Evolutionary conservation across 164 flowering plant genomes (phyloP).

Genomic region (Nymphaea thermarum): DNA sequence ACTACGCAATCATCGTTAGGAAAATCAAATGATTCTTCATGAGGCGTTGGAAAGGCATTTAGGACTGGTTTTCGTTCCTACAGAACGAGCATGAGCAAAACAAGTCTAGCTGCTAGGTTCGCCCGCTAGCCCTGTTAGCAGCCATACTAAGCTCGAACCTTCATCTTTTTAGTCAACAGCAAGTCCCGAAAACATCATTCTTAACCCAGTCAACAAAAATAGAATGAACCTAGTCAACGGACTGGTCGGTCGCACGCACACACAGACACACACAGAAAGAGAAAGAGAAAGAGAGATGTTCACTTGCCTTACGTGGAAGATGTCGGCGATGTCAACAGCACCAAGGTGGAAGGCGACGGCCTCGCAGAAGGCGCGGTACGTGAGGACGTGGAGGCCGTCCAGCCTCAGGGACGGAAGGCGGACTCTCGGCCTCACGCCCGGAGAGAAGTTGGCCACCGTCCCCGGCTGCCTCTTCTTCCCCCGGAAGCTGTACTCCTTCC

Average conservation of each 20-base stretch:
- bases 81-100: too few relatives aligned
- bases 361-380: constrained; percentile 51
- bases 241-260: not conserved
- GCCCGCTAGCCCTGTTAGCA: too few relatives aligned
- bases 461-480: constrained; percentile 7
- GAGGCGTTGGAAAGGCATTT: too few relatives aligned
- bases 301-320: constrained; percentile 45
- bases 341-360: constrained; percentile 41
- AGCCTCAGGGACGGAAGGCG: constrained; percentile 46
- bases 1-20: too few relatives aligned
- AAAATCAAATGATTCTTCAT: too few relatives aligned
- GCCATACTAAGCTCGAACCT: too few relatives aligned
- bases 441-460: constrained; percentile 2
- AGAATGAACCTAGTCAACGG: not conserved
- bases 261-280: not conserved
- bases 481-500: constrained; percentile 36
- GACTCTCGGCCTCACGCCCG: constrained; percentile 20
- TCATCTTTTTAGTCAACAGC: too few relatives aligned
- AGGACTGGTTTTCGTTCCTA: too few relatives aligned
- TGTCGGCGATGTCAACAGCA: constrained; percentile 32
- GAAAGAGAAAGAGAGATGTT: not conserved
- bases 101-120: too few relatives aligned
- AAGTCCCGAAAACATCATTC: too few relatives aligned
- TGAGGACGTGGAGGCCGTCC: constrained; percentile 50
- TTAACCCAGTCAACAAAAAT: not conserved